Percentiles rank a stretch among this genome's conserved stretches.
These are phyloP conservation scores for Quercus berberidifolia DNA, from an alignment of 306 rosid genomes.

Conservation along the genomic window DNA sequence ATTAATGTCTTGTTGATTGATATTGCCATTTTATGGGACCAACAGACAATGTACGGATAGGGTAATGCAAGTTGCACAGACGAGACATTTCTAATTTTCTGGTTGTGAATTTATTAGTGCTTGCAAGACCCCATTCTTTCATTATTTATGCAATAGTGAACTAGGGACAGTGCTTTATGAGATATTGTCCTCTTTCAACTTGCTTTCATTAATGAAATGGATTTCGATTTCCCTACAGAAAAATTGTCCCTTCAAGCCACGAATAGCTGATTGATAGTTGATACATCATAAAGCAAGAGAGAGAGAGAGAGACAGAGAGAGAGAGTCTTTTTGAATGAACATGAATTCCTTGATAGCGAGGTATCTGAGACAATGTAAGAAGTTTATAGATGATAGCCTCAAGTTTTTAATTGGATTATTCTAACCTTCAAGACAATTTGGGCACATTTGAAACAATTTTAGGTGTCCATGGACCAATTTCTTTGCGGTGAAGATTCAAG, in stretches of 20 bases:
- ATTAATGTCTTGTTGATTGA: constrained; percentile 13
- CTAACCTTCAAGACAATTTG: too few relatives aligned
- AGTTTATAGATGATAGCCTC: too few relatives aligned
- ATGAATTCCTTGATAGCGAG: too few relatives aligned
- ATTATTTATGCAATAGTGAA: constrained; percentile 20
- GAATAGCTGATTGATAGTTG: not conserved
- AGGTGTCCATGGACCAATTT: too few relatives aligned
- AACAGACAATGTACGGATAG: constrained; percentile 21
- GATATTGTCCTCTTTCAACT: constrained; percentile 20
- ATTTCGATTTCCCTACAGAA: constrained; percentile 16
- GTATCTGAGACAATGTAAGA: too few relatives aligned
- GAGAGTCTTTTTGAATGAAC: too few relatives aligned
- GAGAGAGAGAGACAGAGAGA: too few relatives aligned
- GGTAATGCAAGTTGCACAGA: constrained; percentile 21
- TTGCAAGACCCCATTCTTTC: constrained; percentile 22
- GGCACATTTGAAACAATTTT: too few relatives aligned
- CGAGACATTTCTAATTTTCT: constrained; percentile 14
- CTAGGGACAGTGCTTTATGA: constrained; percentile 20
- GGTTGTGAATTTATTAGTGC: constrained; percentile 20
- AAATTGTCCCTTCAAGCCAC: constrained; percentile 11
- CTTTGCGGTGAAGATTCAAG: too few relatives aligned
- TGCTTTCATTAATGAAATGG: constrained; percentile 1
- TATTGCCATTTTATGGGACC: constrained; percentile 27
- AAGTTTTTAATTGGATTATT: too few relatives aligned
- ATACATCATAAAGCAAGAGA: too few relatives aligned